phyloP scores from a whole-genome alignment of 805 yeast species.

The Schwanniomyces pseudopolymorphus region DNA sequence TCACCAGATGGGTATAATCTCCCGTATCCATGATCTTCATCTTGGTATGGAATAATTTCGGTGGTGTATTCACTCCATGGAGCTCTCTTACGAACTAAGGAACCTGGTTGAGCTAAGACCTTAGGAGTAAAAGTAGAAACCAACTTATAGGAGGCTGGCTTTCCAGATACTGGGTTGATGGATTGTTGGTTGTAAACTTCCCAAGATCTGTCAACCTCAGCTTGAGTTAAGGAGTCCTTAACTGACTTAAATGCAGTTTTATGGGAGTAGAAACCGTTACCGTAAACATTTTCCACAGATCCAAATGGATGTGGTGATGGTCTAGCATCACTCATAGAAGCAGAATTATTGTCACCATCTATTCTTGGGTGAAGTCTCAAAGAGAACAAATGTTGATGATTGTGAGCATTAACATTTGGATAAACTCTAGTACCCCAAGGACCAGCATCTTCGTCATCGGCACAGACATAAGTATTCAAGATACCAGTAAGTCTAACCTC shows the following conservation, averaged over 20 bases:
- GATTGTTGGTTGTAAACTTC: constrained; percentile 72
- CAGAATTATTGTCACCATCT: constrained; percentile 78
- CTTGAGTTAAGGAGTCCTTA: constrained; percentile 62
- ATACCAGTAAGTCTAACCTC: constrained; percentile 83
- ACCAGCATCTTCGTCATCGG: constrained; percentile 62
- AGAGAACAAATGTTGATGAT: constrained; percentile 82
- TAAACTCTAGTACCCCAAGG: constrained; percentile 83
- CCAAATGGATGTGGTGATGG: constrained; percentile 62
- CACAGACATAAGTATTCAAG: constrained; percentile 67
- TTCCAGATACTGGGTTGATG: constrained; percentile 66
- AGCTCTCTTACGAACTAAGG: constrained; percentile 77
- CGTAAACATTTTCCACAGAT: constrained; percentile 69
- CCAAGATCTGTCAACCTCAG: constrained; percentile 70
- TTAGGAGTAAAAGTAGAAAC: constrained; percentile 76
- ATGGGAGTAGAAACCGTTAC: constrained; percentile 71
- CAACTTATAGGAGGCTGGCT: constrained; percentile 74
- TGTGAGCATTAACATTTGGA: constrained; percentile 80
- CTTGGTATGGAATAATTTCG: constrained; percentile 69
- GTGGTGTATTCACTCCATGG: constrained; percentile 73
- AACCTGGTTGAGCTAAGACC: constrained; percentile 69
- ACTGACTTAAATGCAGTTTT: constrained; percentile 68
- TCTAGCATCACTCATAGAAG: constrained; percentile 63
- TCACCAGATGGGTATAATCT: constrained; percentile 80
- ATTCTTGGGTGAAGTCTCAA: constrained; percentile 77
- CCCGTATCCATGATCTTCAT: constrained; percentile 49